phyloP scores from a whole-genome alignment of 2,329 filamentous ascomycete genomes.

The Bipolaris cookei region DNA sequence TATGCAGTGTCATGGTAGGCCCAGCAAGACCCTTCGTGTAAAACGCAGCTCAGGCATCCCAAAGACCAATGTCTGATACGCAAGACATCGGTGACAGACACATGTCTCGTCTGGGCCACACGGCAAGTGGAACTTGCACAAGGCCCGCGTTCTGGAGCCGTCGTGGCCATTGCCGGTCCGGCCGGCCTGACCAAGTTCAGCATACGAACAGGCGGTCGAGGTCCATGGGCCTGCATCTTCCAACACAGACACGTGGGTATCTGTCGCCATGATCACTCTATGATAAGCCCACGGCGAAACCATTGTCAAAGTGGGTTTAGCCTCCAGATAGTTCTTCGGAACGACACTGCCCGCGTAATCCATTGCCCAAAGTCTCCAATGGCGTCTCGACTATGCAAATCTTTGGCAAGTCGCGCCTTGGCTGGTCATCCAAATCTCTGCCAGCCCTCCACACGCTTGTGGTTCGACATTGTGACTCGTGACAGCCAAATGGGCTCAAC shows the following conservation, averaged over 20 bases:
- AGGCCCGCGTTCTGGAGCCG: conserved; percentile 43
- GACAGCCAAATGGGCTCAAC: not conserved
- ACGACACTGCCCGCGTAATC: conserved; percentile 7
- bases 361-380: conserved; percentile 7
- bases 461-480: conserved; percentile 8
- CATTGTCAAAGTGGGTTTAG: conserved; percentile 10
- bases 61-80: conserved; percentile 17
- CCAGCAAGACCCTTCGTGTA: conserved; percentile 30
- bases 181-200: conserved; percentile 13
- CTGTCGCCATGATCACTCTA: conserved; percentile 9
- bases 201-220: conserved; percentile 19
- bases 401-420: conserved; percentile 15
- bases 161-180: conserved; percentile 27
- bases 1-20: conserved; percentile 31
- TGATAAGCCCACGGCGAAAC: conserved; percentile 16
- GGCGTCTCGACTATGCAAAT: conserved; percentile 13
- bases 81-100: conserved; percentile 24
- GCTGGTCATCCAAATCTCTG: conserved; percentile 15
- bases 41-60: conserved; percentile 28
- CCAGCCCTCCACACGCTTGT: conserved; percentile 12
- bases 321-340: conserved; percentile 1
- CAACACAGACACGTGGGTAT: conserved; percentile 13
- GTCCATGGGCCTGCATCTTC: conserved; percentile 19
- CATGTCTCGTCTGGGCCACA: conserved; percentile 37
- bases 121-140: conserved; percentile 41